Evolutionary conservation across 805 yeast genomes (phyloP), one percentile per base, ranked within the genome.

Genomic region (Ogataea kodamae): DNA sequence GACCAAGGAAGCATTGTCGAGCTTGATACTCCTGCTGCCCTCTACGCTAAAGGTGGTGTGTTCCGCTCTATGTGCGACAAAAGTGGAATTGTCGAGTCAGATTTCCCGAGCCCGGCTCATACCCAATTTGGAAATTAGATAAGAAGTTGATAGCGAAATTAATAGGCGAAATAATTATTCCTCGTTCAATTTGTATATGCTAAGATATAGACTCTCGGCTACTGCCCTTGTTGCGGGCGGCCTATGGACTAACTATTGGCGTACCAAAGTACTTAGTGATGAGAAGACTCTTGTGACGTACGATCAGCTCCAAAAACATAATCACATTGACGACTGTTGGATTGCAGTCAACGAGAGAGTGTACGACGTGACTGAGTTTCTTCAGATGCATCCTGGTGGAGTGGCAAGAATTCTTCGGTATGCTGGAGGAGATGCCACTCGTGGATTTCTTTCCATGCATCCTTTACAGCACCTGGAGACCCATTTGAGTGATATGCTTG

Each of bases 311-410:
- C 57, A 59, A 13, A 55, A 55, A 31, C 88, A 80, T 62, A 71
- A 70, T 55, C 48, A 59, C 15, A 64, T 65, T 40, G 67, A 72
- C n/a, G 82, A 79, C 50, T 76, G 89, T 58, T 86, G 96, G 95
- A 82, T 85, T n/a, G 77, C 83, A 6, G 74, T 86, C 37, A 83
- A 85, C 46, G 81, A 76, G 12, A 70, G 79, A 43, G 92, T 74
- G 6, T 85, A 85, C 54, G 82, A 86, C 50, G 72, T 85, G 32
- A 76, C 88, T 0, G 72, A 71, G 14, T 66, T 65, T 42, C 32
- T 67, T 6, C 32, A 46, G 3, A 34, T 38, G 7, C 72, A 67
- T 45, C 78, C 78, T 0, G 78, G 78, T 4, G 78, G 78, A 6
- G 53, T 51, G 17, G 50, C 55, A 18, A 58, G 66, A 22, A 65